Base-by-base conservation (phyloP, 1,139 yeast genomes). In the Diutina scorzettiae region DNA sequence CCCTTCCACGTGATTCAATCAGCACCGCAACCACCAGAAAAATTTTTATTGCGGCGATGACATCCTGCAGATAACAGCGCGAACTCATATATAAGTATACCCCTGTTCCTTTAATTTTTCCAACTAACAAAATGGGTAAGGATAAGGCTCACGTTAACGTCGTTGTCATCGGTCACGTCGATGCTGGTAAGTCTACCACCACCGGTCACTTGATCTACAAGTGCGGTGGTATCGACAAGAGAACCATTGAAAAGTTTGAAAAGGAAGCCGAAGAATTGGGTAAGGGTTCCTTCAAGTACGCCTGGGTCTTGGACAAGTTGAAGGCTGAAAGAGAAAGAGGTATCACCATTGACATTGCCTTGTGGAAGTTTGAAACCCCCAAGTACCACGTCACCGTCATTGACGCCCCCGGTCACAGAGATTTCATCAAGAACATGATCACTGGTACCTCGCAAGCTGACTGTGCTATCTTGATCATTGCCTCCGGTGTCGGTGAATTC, bases 161-260 rank as follows among this genome's bases (percentile, higher is more conserved):
- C 75, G 97, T 89, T 73, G 97, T 89, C 69, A 89, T 89, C 71
- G 97, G 97, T 73, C 97, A 87, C 93, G 96, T 86, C 95, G 59
- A 34, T 23, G 86, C 96, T 59, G 95, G 95, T 77, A 86, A 86
- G 76, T 86, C 95, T 56, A 86, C 96, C 67, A 85, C 95, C 72
- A 87, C 96, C 68, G 96, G 96, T 73, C 96, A 87, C 81, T 84
- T 89, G 76, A 89, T 89, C 69, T 89, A 71, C 95, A 89, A 89
- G 93, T 66, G 74, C 72, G 81, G 81, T 73, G 81, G 87, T 80
- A 81, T 81, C 59, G 93, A 86, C 78, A 86, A 87, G 85, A 84
- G 96, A 81, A 87, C 96, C 69, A 87, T 87, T 66, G 96, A 87
- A 78, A 86, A 86, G 84, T 86, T 86, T 76, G 96, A 86, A 78